These are phyloP conservation scores for Populus hybrid DNA, from an alignment of 441 rosid species.

Conservation along the genomic window DNA sequence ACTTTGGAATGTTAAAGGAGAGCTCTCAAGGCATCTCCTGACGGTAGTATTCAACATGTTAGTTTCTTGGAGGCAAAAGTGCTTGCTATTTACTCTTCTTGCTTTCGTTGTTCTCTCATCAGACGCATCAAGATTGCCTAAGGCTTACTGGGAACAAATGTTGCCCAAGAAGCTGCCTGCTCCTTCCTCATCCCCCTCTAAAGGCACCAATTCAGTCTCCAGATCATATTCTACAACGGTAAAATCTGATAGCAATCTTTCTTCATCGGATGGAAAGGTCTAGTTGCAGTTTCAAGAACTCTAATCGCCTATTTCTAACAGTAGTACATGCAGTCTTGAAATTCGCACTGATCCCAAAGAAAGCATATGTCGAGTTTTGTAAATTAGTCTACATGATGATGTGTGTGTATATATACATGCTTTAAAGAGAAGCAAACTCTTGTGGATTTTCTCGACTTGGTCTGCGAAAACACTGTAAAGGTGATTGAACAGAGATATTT, in stretches of 20 bases:
- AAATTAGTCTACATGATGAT: constrained; percentile 13
- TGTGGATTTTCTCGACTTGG: constrained; percentile 16
- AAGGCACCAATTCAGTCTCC: constrained; percentile 68
- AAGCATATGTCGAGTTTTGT: constrained; percentile 25
- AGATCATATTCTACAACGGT: constrained; percentile 38
- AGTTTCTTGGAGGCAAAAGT: constrained; percentile 42
- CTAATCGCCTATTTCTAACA: constrained; percentile 21
- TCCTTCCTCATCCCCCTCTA: constrained; percentile 82
- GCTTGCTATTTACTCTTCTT: constrained; percentile 41
- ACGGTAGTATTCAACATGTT: constrained; percentile 29
- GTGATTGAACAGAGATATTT: constrained; percentile 1
- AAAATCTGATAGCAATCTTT: constrained; percentile 30
- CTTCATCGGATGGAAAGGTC: constrained; percentile 55
- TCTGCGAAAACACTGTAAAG: constrained; percentile 11
- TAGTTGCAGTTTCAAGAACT: constrained; percentile 26
- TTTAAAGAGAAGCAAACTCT: constrained; percentile 15
- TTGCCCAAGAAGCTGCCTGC: constrained; percentile 81
- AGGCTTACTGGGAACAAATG: constrained; percentile 70
- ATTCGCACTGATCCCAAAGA: constrained; percentile 2
- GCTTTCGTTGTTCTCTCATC: constrained; percentile 34
- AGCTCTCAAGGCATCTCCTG: constrained; percentile 12
- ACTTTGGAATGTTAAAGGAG: constrained; percentile 21
- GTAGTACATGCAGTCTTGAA: constrained; percentile 5
- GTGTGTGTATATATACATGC: background rate
- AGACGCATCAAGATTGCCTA: constrained; percentile 70